phyloP scores from a whole-genome alignment of 2,329 filamentous ascomycete genomes.

The Mycosphaerella sp. region DNA sequence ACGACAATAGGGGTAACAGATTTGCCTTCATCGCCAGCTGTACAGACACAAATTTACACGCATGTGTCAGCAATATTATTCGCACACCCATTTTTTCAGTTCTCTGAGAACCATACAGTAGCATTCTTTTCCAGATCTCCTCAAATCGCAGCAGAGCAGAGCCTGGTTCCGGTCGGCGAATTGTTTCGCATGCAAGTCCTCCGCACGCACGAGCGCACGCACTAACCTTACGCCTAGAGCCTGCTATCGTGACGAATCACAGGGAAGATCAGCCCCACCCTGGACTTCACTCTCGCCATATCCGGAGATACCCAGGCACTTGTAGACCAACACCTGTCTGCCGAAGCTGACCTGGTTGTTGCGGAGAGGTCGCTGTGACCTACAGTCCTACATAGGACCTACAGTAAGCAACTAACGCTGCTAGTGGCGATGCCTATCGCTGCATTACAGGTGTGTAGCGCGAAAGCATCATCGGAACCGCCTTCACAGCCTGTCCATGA shows the following conservation, averaged over 20 bases:
- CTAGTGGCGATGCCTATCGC: background rate
- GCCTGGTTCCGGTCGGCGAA: background rate
- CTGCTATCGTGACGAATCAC: slow-evolving; percentile 6
- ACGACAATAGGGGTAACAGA: too few relatives aligned
- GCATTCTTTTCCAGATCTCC: too few relatives aligned
- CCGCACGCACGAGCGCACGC: background rate
- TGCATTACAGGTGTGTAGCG: background rate
- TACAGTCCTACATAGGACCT: background rate
- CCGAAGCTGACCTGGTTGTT: background rate
- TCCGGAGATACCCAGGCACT: background rate
- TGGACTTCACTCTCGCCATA: background rate
- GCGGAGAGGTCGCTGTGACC: background rate
- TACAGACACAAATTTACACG: too few relatives aligned
- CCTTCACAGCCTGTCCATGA: background rate
- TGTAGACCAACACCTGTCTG: background rate
- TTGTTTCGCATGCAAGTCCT: slow-evolving; percentile 1
- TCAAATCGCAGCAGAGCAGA: too few relatives aligned
- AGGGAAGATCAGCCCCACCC: background rate
- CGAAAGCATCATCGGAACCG: background rate
- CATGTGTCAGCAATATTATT: too few relatives aligned
- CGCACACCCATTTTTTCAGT: too few relatives aligned
- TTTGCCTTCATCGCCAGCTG: too few relatives aligned
- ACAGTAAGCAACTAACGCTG: background rate
- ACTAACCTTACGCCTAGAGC: background rate
- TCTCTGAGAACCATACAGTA: too few relatives aligned